These are phyloP conservation scores for Fusarium nisikadoi DNA, from an alignment of 2,329 filamentous ascomycete genomes.

Conservation along the genomic window DNA sequence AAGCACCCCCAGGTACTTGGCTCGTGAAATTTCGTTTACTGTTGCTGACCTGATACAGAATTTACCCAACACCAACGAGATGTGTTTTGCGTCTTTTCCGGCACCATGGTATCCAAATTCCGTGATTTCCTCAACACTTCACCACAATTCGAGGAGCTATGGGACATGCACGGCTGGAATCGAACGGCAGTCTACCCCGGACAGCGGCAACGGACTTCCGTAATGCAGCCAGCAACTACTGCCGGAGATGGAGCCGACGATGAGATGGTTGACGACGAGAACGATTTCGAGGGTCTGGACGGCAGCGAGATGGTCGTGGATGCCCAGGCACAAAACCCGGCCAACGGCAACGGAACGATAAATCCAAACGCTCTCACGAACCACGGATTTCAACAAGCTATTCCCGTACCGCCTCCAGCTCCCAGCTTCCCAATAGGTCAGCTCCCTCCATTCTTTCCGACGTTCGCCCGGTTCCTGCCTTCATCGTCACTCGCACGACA, in stretches of 20 bases:
- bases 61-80: constrained; percentile 96
- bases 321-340: constrained; percentile 44
- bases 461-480: constrained; percentile 29
- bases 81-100: constrained; percentile 98
- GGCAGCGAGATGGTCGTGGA: constrained; percentile 54
- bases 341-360: constrained; percentile 20
- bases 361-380: constrained; percentile 11
- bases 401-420: constrained; percentile 45
- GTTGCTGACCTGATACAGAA: constrained; percentile 62
- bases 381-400: constrained; percentile 35
- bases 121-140: constrained; percentile 79
- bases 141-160: constrained; percentile 58
- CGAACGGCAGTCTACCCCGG: constrained; percentile 13
- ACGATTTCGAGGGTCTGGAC: constrained; percentile 56
- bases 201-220: constrained; percentile 14
- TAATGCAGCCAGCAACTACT: constrained; percentile 3
- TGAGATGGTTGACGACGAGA: constrained; percentile 58
- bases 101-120: constrained; percentile 80
- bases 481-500: constrained; percentile 33
- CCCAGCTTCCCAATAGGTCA: constrained; percentile 38
- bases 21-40: neutral
- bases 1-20: constrained; percentile 76
- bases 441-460: constrained; percentile 35
- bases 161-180: constrained; percentile 44
- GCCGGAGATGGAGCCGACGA: constrained; percentile 54